Conservation (phyloP, 2,329 filamentous ascomycete genomes). For the Aspergillus vadensis region DNA sequence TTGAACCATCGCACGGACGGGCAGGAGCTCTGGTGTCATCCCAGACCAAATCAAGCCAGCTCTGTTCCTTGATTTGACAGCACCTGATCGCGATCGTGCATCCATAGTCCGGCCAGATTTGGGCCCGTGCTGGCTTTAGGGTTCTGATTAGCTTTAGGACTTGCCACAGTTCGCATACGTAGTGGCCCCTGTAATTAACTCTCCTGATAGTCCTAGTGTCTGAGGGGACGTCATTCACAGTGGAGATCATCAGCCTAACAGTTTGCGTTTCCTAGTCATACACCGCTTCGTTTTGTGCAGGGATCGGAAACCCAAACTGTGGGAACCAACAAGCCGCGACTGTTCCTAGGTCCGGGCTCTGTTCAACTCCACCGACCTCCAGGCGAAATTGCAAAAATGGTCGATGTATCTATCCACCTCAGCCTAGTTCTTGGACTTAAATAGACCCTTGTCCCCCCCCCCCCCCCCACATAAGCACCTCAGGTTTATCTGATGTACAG, state of each 20-base stretch:
- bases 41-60: not conserved
- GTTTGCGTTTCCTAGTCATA: not conserved
- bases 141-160: not conserved
- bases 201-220: not conserved
- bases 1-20: not conserved
- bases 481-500: not conserved
- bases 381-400: not conserved
- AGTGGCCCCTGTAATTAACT: not conserved
- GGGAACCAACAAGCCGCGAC: not conserved
- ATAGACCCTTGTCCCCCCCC: not conserved
- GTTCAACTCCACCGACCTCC: not conserved
- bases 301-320: not conserved
- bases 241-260: not conserved
- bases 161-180: not conserved
- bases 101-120: not conserved
- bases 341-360: conserved; percentile 4
- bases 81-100: not conserved
- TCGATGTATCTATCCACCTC: not conserved
- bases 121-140: conserved; percentile 4
- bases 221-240: not conserved
- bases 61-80: not conserved
- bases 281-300: conserved; percentile 9
- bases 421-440: not conserved
- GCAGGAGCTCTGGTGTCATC: not conserved
- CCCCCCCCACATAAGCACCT: not conserved